Base-by-base conservation (phyloP, 768 basidiomycete genomes). In the Dioszegia crocea region DNA sequence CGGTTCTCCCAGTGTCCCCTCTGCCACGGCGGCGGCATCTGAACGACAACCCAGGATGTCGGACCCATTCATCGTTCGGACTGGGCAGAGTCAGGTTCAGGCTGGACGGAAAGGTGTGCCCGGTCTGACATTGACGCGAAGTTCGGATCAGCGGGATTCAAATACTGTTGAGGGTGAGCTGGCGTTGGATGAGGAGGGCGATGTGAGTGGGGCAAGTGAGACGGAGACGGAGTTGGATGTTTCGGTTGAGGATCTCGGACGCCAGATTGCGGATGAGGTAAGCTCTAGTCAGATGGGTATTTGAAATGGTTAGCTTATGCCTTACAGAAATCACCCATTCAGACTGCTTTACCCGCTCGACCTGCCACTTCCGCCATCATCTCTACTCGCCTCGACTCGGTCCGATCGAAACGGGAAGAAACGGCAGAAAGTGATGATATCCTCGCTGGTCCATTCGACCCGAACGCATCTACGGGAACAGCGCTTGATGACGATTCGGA, bases 61-160 rank as follows among this genome's bases (percentile, higher is more conserved):
- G 5, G 67, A 66, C 38, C 67, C 67, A 19, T 69, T 69, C 51
- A 41, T 66, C 11, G 64, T 66, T 12, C 24, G 44, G 23, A 31
- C 60, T 27, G 47, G 33, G 33, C 33, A 14, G 8, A 33, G 3
- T 30, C 60, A 9, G 11, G 29, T 4, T 17, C 23, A 23, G 57
- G 51, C 23, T 39, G 41, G 14, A 55, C 58, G 31, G 59, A 59
- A 38, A 49, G 29, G 21, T 29, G 44, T 53, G 8, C 52, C 59
- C 11, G 33, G 23, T 12, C n/a, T 53, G 38, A 53, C 26, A 9
- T 10, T 47, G 26, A 45, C 41, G 30, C 26, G 59, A 23, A 31
- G 48, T 23, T 52, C 50, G 16, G 27, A 31, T 11, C 45, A 47
- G 38, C 21, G 38, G 4, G 33, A 46, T 6, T 14, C 11, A 46